A percentile compares a stretch with the other conserved stretches of the same genome.
These are phyloP conservation scores for Verbena officinalis DNA, from an alignment of 257 asterid species.

Conservation along the genomic window DNA sequence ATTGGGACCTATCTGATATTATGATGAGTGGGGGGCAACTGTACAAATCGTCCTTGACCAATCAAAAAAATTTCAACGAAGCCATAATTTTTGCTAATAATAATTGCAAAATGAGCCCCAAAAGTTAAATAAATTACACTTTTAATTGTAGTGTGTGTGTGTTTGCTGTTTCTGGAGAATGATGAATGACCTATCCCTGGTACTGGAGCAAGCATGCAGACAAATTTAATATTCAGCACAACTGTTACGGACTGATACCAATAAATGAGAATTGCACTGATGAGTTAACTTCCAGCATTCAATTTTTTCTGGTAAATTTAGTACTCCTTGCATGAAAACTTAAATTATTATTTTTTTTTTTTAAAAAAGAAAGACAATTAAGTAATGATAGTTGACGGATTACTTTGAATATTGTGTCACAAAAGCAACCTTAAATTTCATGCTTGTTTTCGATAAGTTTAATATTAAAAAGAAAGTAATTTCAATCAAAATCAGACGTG, in stretches of 20 bases:
- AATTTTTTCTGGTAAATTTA: constrained; percentile 22
- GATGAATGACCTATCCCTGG: constrained; percentile 39
- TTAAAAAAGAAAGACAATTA: background rate
- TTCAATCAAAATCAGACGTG: constrained; percentile 29
- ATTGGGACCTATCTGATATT: too few relatives aligned
- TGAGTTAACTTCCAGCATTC: constrained; percentile 50
- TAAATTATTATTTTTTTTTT: background rate
- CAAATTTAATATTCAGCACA: constrained; percentile 52
- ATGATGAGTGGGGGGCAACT: constrained; percentile 28
- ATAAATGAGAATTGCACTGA: constrained; percentile 48
- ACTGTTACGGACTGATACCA: constrained; percentile 35
- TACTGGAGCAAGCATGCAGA: constrained; percentile 60
- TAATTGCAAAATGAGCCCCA: constrained; percentile 17
- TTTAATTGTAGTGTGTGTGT: background rate
- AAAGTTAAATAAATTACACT: constrained; percentile 21
- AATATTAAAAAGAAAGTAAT: constrained; percentile 8
- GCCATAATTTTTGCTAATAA: constrained; percentile 11
- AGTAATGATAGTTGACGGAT: background rate
- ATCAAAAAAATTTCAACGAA: too few relatives aligned
- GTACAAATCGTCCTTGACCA: constrained; percentile 16
- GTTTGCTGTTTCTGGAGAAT: constrained; percentile 2
- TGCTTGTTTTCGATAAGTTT: constrained; percentile 30
- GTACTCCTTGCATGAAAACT: constrained; percentile 21
- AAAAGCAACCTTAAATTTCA: constrained; percentile 29
- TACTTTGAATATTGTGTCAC: constrained; percentile 12